phyloP scores from a whole-genome alignment of 2,329 filamentous ascomycete species.

The Diaporthe citriasiana region DNA sequence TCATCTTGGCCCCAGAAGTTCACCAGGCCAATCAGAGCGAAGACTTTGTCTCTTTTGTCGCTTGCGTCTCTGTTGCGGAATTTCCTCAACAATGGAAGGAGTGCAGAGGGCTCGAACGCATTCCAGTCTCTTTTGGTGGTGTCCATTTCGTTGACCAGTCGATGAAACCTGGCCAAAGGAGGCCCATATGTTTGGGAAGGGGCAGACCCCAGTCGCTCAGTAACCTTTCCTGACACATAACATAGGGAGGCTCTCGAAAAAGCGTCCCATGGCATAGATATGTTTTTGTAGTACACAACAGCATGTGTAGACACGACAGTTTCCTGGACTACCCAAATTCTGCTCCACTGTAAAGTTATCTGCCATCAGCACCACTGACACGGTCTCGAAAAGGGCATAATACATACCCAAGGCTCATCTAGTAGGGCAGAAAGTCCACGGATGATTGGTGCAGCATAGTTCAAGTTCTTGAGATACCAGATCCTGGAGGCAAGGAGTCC shows the following conservation, averaged over 20 bases:
- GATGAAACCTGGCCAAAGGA: neutral
- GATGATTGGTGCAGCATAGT: conserved; percentile 11
- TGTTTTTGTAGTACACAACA: conserved; percentile 21
- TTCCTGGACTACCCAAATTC: conserved; percentile 32
- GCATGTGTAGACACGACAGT: conserved; percentile 19
- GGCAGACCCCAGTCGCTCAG: conserved; percentile 9
- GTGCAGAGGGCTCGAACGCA: conserved; percentile 5
- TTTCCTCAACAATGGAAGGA: conserved; percentile 13
- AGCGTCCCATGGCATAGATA: conserved; percentile 32
- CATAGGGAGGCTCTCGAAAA: conserved; percentile 12
- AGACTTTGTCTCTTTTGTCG: conserved; percentile 30
- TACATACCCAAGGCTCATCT: conserved; percentile 11
- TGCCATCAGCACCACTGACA: neutral
- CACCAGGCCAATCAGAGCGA: conserved; percentile 9
- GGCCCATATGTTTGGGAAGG: conserved; percentile 13
- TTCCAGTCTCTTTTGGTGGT: conserved; percentile 7
- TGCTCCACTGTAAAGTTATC: neutral
- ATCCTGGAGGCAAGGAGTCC: conserved; percentile 10
- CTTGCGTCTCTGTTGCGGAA: conserved; percentile 22
- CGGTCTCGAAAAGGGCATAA: no score
- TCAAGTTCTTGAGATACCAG: conserved; percentile 27
- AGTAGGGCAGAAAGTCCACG: neutral
- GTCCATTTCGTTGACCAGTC: conserved; percentile 24
- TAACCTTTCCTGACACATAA: neutral
- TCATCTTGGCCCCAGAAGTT: conserved; percentile 12